These are phyloP conservation scores for Ajuga reptans DNA, from an alignment of 305 asterid genomes.

Conservation along the genomic window DNA sequence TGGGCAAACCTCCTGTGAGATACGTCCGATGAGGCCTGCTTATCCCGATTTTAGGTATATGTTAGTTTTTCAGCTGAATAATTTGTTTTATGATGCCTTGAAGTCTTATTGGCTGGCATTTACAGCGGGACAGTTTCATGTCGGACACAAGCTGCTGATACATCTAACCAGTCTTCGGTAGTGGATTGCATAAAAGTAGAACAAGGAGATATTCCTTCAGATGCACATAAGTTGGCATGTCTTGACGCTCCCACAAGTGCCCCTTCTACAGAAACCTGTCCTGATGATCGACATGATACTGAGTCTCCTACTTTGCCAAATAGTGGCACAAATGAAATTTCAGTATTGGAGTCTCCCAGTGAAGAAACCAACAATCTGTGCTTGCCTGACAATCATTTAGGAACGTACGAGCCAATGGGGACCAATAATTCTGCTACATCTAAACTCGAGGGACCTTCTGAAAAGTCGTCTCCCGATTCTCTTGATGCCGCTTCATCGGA, in stretches of 20 bases:
- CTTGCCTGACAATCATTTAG: constrained; percentile 20
- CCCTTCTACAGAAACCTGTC: constrained; percentile 23
- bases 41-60: constrained; percentile 45
- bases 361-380: constrained; percentile 16
- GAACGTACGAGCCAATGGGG: constrained; percentile 10
- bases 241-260: constrained; percentile 19
- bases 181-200: constrained; percentile 18
- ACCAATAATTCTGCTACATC: constrained; percentile 24
- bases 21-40: constrained; percentile 36
- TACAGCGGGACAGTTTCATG: constrained; percentile 14
- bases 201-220: constrained; percentile 23
- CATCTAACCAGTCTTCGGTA: constrained; percentile 34
- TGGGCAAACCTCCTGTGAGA: constrained; percentile 65
- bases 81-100: constrained; percentile 15
- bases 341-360: constrained; percentile 24
- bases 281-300: constrained; percentile 15
- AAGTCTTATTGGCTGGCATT: constrained; percentile 14
- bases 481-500: constrained; percentile 24
- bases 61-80: constrained; percentile 10
- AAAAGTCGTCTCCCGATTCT: constrained; percentile 16
- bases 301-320: constrained; percentile 21
- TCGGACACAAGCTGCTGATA: constrained; percentile 38
- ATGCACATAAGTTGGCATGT: constrained; percentile 22
- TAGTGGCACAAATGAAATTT: constrained; percentile 24
- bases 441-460: constrained; percentile 13